A percentile compares a stretch with the other conserved stretches of the same genome.
phyloP scores from a whole-genome alignment of 2,329 filamentous ascomycete genomes.

The Biscogniauxia marginata region DNA sequence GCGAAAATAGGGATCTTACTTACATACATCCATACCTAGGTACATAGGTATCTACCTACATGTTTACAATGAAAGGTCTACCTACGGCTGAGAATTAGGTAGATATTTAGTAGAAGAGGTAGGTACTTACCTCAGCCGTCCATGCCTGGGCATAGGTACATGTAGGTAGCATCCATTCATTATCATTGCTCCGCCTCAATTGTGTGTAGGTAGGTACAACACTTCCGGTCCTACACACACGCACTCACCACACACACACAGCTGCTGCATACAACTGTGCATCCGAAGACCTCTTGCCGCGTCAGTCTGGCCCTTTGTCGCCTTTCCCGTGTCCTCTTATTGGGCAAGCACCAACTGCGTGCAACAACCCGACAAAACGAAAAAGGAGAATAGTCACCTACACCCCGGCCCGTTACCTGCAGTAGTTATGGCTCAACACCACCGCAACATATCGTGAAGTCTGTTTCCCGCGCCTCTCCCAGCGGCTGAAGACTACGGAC shows the following conservation, averaged over 20 bases:
- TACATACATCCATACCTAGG: not conserved
- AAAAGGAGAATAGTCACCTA: not conserved
- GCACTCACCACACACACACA: not conserved
- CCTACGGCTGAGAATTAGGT: too few relatives aligned
- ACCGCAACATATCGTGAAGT: not conserved
- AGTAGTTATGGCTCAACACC: not conserved
- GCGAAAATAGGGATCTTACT: not conserved
- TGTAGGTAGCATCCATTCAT: not conserved
- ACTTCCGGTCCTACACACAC: not conserved
- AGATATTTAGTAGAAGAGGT: too few relatives aligned
- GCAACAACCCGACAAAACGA: not conserved
- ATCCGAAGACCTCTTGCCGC: too few relatives aligned
- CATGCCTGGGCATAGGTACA: too few relatives aligned
- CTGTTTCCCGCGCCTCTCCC: not conserved
- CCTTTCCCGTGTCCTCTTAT: not conserved
- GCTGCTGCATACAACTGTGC: too few relatives aligned
- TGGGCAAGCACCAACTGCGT: not conserved
- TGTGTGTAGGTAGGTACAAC: not conserved
- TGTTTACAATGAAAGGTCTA: too few relatives aligned
- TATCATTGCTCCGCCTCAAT: not conserved
- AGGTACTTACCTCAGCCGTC: too few relatives aligned
- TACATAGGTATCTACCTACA: not conserved
- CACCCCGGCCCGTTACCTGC: not conserved
- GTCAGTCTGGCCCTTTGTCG: not conserved
- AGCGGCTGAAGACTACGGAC: not conserved